phyloP scores from a whole-genome alignment of 176 grass and related monocot genomes.

The Zizania latifolia region DNA sequence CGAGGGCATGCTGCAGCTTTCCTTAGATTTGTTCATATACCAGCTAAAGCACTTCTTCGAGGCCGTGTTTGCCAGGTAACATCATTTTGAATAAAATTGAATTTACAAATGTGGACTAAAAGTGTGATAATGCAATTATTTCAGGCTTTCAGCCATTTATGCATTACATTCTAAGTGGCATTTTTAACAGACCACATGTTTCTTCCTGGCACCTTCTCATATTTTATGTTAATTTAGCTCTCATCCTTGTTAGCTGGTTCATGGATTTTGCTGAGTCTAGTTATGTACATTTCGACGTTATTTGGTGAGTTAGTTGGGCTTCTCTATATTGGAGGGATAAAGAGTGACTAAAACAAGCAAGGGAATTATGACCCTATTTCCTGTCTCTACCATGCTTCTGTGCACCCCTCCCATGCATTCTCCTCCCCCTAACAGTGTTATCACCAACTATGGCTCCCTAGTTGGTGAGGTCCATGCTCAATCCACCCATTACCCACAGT shows the following conservation, averaged over 20 bases:
- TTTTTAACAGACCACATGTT: background rate
- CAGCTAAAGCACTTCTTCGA: constrained; percentile 63
- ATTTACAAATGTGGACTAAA: constrained; percentile 3
- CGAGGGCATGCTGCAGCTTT: constrained; percentile 91
- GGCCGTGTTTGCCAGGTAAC: constrained; percentile 83
- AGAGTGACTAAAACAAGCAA: too few species aligned
- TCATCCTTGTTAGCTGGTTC: background rate
- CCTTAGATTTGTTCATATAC: constrained; percentile 78
- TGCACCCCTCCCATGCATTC: background rate
- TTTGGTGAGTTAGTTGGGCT: background rate
- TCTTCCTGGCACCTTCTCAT: too few species aligned
- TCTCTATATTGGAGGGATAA: too few species aligned
- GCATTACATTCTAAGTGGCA: background rate
- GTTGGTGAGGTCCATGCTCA: background rate
- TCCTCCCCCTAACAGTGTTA: background rate
- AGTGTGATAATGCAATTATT: background rate
- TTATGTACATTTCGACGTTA: background rate
- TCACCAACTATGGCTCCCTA: background rate
- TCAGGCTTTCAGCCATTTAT: constrained; percentile 11
- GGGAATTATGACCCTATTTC: too few species aligned
- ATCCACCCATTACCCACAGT: background rate
- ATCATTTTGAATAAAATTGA: background rate
- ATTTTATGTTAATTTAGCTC: constrained; percentile 1
- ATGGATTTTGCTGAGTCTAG: background rate
- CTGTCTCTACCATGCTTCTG: background rate